Base-by-base conservation (phyloP, 2,329 filamentous ascomycete genomes). In the Sclerotinia borealis region DNA sequence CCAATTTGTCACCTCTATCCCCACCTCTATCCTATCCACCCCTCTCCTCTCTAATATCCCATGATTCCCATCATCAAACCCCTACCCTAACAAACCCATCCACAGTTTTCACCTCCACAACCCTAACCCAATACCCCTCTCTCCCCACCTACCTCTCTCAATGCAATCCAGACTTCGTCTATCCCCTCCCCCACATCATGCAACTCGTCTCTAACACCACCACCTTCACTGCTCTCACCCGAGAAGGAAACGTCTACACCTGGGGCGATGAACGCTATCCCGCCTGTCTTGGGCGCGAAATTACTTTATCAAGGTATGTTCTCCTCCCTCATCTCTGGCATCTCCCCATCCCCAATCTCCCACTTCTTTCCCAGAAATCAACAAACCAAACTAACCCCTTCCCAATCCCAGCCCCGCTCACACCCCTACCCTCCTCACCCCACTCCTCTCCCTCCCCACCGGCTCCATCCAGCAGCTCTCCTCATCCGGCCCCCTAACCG, bases 201-300 rank as follows among this genome's bases (percentile, higher is more conserved):
- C 64, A 68, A 13, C 56, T 75, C 25, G 65, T 74, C 13, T 76
- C 76, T 0, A 76, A 75, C 58, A 71, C 71, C n/a, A 77, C 74
- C 2, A 72, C 68, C 7, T 79, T 80, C 68, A 71, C 74, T 11
- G 69, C 75, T 41, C 69, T 79, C 22, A 74, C 74, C 56, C 68
- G 72, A 19, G 66, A 64, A 6, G 77, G 77, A 5, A 69, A 73
- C 27, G 75, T 79, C 6, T 76, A 73, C 64, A 77, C 74, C 19
- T 79, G 77, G 77, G 87, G 87, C 9, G 86, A 90, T 68, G 75
- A 79, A 52, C 81, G 87, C 19, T 87, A 84, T 68, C 74, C 76
- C 34, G 76, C 79, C 41, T 84, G 82, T 62, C 79, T 90, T 0
- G 85, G 83, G 6, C 79, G 86, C 22, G 75, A 80, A 2, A 71